Conservation (phyloP, 208 protist genomes). For the Leishmania amazonensis region DNA sequence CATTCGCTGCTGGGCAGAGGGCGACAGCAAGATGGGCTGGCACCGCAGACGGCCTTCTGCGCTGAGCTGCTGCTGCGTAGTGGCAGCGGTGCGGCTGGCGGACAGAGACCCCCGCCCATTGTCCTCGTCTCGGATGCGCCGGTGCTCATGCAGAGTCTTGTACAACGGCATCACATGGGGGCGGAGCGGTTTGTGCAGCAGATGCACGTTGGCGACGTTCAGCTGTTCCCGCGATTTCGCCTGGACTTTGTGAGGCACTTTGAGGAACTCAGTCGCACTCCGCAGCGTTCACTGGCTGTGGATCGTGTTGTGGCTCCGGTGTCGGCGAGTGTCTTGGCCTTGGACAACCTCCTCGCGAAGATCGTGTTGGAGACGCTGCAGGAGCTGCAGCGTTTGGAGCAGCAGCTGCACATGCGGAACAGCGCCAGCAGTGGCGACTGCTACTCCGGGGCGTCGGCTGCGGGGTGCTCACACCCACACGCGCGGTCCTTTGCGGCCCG, state of each 20-base stretch:
- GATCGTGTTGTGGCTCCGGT: conserved; percentile 60
- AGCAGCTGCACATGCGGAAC: conserved; percentile 6
- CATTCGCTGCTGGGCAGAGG: conserved; percentile 13
- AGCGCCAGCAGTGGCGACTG: not conserved
- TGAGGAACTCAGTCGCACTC: conserved; percentile 41
- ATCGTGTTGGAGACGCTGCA: conserved; percentile 67
- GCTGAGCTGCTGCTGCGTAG: conserved; percentile 68
- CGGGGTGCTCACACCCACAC: not conserved
- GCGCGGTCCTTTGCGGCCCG: conserved; percentile 1
- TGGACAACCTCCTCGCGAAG: conserved; percentile 63
- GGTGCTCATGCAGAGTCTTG: conserved; percentile 56
- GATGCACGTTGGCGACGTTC: conserved; percentile 72
- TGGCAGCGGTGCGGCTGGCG: conserved; percentile 9
- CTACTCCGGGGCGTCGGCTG: not conserved
- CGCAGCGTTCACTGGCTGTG: conserved; percentile 45
- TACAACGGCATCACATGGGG: conserved; percentile 62
- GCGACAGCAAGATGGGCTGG: conserved; percentile 32
- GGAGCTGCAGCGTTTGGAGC: conserved; percentile 62
- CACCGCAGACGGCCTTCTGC: conserved; percentile 68
- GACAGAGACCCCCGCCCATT: conserved; percentile 19
- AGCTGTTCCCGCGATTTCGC: conserved; percentile 86
- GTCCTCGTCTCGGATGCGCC: conserved; percentile 72
- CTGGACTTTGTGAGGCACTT: conserved; percentile 80
- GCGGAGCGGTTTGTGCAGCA: conserved; percentile 68
- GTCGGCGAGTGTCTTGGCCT: conserved; percentile 21